Evolutionary conservation across 139 green algal species (phyloP).

Genomic region (Micromonas pusilla): DNA sequence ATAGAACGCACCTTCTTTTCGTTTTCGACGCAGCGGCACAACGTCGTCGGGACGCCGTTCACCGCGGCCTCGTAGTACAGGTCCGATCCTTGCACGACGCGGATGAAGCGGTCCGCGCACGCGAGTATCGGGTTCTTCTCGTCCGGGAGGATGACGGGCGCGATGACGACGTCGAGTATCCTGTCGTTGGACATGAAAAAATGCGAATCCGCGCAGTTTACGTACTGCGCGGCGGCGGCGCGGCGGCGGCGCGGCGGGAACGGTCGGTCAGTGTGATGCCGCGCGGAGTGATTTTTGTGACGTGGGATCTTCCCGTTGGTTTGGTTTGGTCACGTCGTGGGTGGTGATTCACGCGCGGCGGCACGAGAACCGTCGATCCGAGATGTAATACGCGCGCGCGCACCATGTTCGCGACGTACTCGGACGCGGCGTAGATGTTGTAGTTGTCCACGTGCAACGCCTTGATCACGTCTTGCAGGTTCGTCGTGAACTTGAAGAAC

Average conservation of each 20-base stretch:
- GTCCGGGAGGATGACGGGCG: constrained; percentile 14
- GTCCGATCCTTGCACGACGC: constrained; percentile 24
- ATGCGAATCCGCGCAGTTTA: neutral
- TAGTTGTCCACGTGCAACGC: constrained; percentile 27
- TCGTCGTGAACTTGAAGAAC: constrained; percentile 68
- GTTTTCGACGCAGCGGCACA: neutral
- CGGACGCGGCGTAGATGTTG: constrained; percentile 32
- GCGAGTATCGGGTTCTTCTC: constrained; percentile 46
- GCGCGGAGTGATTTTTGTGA: too few relatives aligned
- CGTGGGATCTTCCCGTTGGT: too few relatives aligned
- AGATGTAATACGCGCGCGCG: too few relatives aligned
- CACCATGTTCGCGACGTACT: constrained; percentile 30
- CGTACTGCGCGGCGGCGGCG: too few relatives aligned
- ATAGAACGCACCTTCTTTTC: too few relatives aligned
- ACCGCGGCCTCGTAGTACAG: constrained; percentile 39
- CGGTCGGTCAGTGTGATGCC: too few relatives aligned
- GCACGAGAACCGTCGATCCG: too few relatives aligned
- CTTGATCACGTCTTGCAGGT: constrained; percentile 36
- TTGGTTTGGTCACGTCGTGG: too few relatives aligned
- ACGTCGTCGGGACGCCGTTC: neutral
- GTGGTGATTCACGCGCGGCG: too few relatives aligned
- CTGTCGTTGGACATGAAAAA: constrained; percentile 38
- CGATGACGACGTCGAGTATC: constrained; percentile 47
- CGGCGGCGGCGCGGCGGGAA: too few relatives aligned
- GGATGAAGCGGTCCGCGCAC: constrained; percentile 53